Evolutionary conservation across 2,329 filamentous ascomycete species (phyloP).

Genomic region (Xylaria polymorpha): DNA sequence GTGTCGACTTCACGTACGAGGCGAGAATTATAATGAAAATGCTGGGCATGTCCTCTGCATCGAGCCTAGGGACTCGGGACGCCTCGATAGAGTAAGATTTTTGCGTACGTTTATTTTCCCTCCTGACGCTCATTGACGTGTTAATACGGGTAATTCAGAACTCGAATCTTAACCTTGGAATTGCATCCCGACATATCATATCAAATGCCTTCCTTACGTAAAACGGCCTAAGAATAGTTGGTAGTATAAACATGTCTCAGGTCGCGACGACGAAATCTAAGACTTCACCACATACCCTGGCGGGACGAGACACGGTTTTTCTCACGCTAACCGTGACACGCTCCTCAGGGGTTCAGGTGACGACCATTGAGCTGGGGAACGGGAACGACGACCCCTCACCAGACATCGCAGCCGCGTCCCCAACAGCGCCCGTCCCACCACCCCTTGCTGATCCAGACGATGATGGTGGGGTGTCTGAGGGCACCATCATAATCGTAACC

Average conservation of each 20-base stretch:
- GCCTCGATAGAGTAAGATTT: background rate
- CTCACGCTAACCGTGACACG: slow-evolving; percentile 30
- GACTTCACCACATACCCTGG: background rate
- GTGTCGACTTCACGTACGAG: background rate
- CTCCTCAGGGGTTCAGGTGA: slow-evolving; percentile 13
- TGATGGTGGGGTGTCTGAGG: slow-evolving; percentile 17
- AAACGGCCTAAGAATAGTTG: background rate
- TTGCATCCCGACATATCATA: background rate
- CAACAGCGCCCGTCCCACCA: background rate
- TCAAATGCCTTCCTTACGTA: background rate
- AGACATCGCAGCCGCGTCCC: background rate
- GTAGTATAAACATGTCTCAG: slow-evolving; percentile 12
- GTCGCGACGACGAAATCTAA: background rate
- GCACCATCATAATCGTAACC: slow-evolving; percentile 30
- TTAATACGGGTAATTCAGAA: background rate
- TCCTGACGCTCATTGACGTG: background rate
- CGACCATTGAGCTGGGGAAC: slow-evolving; percentile 34
- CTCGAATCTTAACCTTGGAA: background rate
- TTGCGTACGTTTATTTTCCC: no score
- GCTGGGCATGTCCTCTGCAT: background rate
- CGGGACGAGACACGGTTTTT: background rate
- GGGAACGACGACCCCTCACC: slow-evolving; percentile 1
- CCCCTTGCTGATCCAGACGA: background rate
- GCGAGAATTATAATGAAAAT: background rate
- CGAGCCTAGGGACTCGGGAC: background rate